Evolutionary conservation across 1,284 basidiomycete genomes (phyloP).

Genomic region (Neonothopanus nambi): DNA sequence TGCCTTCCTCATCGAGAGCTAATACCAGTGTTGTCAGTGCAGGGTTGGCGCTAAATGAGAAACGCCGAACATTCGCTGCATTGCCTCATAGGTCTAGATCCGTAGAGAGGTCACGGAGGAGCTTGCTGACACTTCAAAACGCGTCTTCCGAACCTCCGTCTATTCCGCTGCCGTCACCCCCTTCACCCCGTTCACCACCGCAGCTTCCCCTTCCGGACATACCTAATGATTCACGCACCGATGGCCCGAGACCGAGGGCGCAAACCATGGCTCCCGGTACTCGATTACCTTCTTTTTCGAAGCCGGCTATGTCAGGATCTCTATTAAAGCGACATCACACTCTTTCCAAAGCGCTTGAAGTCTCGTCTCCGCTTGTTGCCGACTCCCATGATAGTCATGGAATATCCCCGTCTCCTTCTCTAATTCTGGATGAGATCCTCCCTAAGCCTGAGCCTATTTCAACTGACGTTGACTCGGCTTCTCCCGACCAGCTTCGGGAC

Average conservation of each 20-base stretch:
- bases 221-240: background rate
- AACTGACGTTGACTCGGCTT: constrained; percentile 39
- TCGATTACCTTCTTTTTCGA: background rate
- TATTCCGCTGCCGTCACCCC: constrained; percentile 34
- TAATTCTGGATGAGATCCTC: constrained; percentile 5
- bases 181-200: too few species aligned
- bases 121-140: constrained; percentile 5
- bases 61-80: constrained; percentile 3
- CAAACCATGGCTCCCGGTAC: background rate
- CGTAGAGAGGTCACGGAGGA: constrained; percentile 19
- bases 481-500: constrained; percentile 38
- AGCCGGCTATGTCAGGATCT: background rate
- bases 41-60: too few species aligned
- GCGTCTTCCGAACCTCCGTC: constrained; percentile 23
- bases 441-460: constrained; percentile 10
- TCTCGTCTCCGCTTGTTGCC: background rate
- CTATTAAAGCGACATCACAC: too few species aligned
- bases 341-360: background rate
- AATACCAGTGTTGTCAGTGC: too few species aligned
- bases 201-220: too few species aligned
- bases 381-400: background rate
- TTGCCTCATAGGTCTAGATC: constrained; percentile 20
- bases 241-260: background rate
- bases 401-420: constrained; percentile 14
- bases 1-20: constrained; percentile 9